Base-by-base conservation (phyloP, 495 filamentous ascomycete species). In the Penicillium samsonianum region DNA sequence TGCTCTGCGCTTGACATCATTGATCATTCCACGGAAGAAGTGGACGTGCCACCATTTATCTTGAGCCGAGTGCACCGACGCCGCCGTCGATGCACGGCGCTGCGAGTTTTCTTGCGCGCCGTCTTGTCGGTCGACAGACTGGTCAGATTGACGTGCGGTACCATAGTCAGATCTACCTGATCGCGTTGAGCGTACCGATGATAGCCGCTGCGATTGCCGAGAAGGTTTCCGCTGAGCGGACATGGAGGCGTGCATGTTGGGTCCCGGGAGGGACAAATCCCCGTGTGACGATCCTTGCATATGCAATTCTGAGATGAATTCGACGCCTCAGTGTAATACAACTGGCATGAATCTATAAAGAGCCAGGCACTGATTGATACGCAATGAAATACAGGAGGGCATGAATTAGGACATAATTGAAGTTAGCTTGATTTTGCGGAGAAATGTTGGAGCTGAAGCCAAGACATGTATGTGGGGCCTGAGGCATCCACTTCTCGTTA, bases 1-100 rank as follows among this genome's bases (percentile, higher is more conserved):
- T 5, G 79, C 82, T 57, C 90, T 77, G 48, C 89, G 82, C 55
- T 82, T 84, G 50, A 92, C 64, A 73, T 94, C 90, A 61, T 89
- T 83, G 38, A 82, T 66, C 85, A 94, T 92, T 60, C 90, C 79
- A 4, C 74, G 75, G 61, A 82, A 80, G 12, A 80, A 74, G 33
- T 72, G 78, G 28, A 88, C 78, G 55, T 72, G 81, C 83, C 84
- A 89, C 86, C 86, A 88, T 68, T 72, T 75, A 22, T 65, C 53
- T 42, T 59, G 38, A 14, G 58, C 42, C 17, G 57, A 61, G 11
- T 55, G 59, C 4, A 48, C 42, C 5, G 67, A 63, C 2, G 62
- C 50, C 2, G 63, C 43, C 5, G 41, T 52, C 7, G 63, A 60
- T 10, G 55, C 33, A 25, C 57, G 58, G 40, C 50, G 56, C 31